A percentile compares a stretch with the other conserved stretches of the same genome.
Conservation (phyloP, 2,329 filamentous ascomycete species). For the Cercospora beticola region DNA sequence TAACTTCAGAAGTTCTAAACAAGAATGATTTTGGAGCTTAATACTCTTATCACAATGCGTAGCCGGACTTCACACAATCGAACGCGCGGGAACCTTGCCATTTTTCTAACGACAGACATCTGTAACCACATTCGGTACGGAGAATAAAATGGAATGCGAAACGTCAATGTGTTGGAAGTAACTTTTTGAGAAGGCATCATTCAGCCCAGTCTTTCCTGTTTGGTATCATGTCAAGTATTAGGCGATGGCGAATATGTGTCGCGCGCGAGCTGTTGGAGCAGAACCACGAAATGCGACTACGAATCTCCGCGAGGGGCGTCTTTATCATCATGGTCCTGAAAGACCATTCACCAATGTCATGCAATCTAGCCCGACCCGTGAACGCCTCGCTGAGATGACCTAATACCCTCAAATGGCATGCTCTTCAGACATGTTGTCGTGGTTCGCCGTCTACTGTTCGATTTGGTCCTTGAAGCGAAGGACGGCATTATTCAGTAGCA, state of each 20-base stretch:
- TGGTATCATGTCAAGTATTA: neutral
- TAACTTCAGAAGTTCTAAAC: neutral
- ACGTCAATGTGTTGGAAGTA: neutral
- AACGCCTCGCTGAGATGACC: constrained; percentile 20
- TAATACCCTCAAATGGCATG: neutral
- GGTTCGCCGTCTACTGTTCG: constrained; percentile 35
- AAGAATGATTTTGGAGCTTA: neutral
- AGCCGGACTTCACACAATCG: too few relatives aligned
- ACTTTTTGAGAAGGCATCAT: neutral
- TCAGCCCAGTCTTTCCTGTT: neutral
- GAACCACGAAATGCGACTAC: neutral
- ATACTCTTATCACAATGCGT: neutral
- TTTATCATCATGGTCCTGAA: neutral
- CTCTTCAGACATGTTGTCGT: neutral
- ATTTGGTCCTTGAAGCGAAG: constrained; percentile 91
- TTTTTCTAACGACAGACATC: neutral
- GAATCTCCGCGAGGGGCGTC: neutral
- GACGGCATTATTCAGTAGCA: constrained; percentile 81
- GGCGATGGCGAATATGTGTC: neutral
- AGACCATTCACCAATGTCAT: neutral
- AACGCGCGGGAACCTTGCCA: too few relatives aligned
- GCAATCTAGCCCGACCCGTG: neutral
- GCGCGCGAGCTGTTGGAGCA: neutral
- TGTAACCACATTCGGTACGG: neutral
- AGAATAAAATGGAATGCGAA: neutral